Conservation (phyloP, 805 yeast species). For the Pichia ethanolica region DNA sequence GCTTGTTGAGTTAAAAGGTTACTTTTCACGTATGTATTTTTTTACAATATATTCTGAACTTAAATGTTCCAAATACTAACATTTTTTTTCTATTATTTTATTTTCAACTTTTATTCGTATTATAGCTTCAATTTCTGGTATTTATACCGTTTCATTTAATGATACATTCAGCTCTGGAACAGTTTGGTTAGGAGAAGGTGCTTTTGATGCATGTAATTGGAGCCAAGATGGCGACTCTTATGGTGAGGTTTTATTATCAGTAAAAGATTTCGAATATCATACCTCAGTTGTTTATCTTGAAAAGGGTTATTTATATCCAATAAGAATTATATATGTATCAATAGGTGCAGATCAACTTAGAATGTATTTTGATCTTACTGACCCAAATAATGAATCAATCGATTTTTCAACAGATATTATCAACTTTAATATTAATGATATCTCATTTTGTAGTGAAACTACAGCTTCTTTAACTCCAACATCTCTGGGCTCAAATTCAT, state of each 20-base stretch:
- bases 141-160: not conserved
- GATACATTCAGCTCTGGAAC: not conserved
- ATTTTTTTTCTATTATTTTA: not conserved
- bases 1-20: too few species aligned
- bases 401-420: not conserved
- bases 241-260: not conserved
- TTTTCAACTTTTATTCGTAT: not conserved
- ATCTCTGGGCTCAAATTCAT: not conserved
- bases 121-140: not conserved
- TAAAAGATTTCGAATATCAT: not conserved
- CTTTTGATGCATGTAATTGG: not conserved
- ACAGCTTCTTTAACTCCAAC: not conserved
- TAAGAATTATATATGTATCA: not conserved
- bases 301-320: not conserved
- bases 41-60: too few species aligned
- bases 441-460: not conserved
- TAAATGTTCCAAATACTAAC: not conserved
- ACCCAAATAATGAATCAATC: not conserved
- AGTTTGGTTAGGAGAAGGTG: not conserved
- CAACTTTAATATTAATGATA: not conserved
- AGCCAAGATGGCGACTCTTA: not conserved
- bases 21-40: too few species aligned
- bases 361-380: not conserved
- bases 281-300: not conserved
- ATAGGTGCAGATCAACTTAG: not conserved